A percentile compares a stretch with the other conserved stretches of the same genome.
phyloP scores from a whole-genome alignment of 1,284 basidiomycete species.

The Pseudozyma thailandica region DNA sequence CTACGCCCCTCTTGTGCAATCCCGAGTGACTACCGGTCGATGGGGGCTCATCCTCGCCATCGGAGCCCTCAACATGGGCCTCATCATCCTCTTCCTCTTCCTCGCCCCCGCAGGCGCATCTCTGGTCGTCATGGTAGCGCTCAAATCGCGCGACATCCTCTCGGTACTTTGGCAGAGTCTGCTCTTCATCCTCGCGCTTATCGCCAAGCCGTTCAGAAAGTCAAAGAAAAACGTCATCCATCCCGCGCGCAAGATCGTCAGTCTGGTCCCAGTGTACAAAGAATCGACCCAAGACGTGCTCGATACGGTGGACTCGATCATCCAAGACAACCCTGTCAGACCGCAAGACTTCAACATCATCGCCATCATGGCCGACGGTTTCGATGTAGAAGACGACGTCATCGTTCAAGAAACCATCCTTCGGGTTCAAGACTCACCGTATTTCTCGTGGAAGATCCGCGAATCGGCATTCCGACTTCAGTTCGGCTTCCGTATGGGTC shows the following conservation, averaged over 20 bases:
- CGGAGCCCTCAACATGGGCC: constrained; percentile 20
- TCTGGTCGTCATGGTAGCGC: constrained; percentile 21
- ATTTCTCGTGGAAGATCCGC: constrained; percentile 39
- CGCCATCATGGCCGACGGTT: constrained; percentile 36
- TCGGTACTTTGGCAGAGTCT: constrained; percentile 36
- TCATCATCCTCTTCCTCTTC: constrained; percentile 30
- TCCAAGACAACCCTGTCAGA: constrained; percentile 23
- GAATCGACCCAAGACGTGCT: constrained; percentile 34
- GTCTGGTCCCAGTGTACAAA: constrained; percentile 35
- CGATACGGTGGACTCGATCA: constrained; percentile 38
- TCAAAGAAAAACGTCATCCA: constrained; percentile 13
- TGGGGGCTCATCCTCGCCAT: constrained; percentile 27
- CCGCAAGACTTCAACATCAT: constrained; percentile 31
- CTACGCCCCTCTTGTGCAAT: constrained; percentile 27
- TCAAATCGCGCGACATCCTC: constrained; percentile 34
- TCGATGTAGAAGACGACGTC: constrained; percentile 34
- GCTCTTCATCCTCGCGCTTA: constrained; percentile 5
- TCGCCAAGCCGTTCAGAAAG: constrained; percentile 16
- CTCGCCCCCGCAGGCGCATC: constrained; percentile 20
- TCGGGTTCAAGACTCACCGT: constrained; percentile 22
- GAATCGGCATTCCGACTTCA: constrained; percentile 29
- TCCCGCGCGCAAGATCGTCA: constrained; percentile 37
- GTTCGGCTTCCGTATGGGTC: constrained; percentile 22
- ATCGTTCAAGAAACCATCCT: constrained; percentile 19
- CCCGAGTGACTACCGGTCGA: constrained; percentile 24